Evolutionary conservation across 2,329 filamentous ascomycete genomes (phyloP).

Genomic region (Talaromyces sp.): DNA sequence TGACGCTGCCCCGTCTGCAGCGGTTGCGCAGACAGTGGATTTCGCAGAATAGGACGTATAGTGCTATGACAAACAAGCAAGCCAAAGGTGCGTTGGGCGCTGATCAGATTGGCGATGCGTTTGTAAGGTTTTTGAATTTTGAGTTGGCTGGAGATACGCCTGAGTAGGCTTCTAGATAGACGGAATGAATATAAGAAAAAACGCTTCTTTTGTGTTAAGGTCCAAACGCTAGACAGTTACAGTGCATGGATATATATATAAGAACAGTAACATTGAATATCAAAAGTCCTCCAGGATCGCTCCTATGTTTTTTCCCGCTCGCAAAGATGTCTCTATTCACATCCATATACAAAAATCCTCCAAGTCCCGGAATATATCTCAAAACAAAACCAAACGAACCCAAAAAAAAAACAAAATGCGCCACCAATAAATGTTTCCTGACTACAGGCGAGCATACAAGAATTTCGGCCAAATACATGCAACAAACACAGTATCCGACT

Average conservation of each 20-base stretch:
- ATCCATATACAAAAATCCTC: neutral
- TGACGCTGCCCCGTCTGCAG: slow-evolving; percentile 43
- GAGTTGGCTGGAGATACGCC: slow-evolving; percentile 36
- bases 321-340: slow-evolving; percentile 5
- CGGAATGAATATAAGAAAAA: neutral
- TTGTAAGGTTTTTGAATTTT: slow-evolving; percentile 46
- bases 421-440: neutral
- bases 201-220: neutral
- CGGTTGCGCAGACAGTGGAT: slow-evolving; percentile 46
- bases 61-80: slow-evolving; percentile 35
- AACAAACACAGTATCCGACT: neutral
- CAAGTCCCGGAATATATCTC: slow-evolving; percentile 1
- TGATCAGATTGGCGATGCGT: slow-evolving; percentile 42
- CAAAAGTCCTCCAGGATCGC: slow-evolving; percentile 18
- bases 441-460: neutral
- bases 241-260: neutral
- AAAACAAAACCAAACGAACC: neutral
- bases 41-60: slow-evolving; percentile 42
- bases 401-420: neutral
- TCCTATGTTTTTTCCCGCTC: slow-evolving; percentile 10
- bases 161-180: slow-evolving; percentile 1
- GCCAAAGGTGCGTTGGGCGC: slow-evolving; percentile 30
- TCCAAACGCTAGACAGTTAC: neutral
- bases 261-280: neutral
- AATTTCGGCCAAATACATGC: neutral